Percentiles rank a stretch among this genome's conserved stretches.
Evolutionary conservation across 352 stramenopile species (phyloP).

Genomic region (Phytophthora sp.): DNA sequence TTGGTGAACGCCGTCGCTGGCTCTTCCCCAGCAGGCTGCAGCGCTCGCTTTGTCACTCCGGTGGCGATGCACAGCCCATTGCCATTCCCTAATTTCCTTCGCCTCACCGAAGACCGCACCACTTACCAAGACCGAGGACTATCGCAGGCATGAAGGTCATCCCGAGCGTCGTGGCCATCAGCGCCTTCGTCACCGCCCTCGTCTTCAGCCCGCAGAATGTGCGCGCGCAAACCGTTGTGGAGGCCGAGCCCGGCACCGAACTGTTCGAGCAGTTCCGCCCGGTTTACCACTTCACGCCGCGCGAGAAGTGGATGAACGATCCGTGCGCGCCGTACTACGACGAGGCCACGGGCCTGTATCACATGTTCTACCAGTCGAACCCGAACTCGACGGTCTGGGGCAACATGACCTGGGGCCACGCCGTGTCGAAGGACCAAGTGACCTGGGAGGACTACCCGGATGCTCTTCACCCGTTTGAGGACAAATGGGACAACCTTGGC

Average conservation of each 20-base stretch:
- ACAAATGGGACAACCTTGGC: slow-evolving; percentile 75
- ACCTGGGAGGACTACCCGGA: slow-evolving; percentile 74
- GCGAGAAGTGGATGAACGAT: slow-evolving; percentile 88
- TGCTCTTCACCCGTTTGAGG: slow-evolving; percentile 52
- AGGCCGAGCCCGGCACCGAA: slow-evolving; percentile 39
- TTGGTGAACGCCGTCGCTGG: slow-evolving; percentile 4
- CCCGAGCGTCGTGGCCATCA: slow-evolving; percentile 18
- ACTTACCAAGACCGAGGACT: neutral
- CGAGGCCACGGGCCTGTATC: slow-evolving; percentile 59
- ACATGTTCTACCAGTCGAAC: slow-evolving; percentile 87
- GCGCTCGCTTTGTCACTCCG: neutral
- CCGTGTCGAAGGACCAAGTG: slow-evolving; percentile 72
- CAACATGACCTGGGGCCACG: slow-evolving; percentile 84
- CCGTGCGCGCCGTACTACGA: slow-evolving; percentile 81
- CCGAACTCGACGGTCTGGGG: slow-evolving; percentile 60
- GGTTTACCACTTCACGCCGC: slow-evolving; percentile 64
- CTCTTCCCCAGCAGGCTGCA: slow-evolving; percentile 13
- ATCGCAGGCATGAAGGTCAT: slow-evolving; percentile 29
- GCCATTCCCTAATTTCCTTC: slow-evolving; percentile 29
- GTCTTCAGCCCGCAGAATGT: slow-evolving; percentile 17
- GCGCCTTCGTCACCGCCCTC: slow-evolving; percentile 17
- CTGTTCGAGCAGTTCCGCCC: slow-evolving; percentile 65
- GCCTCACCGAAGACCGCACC: slow-evolving; percentile 9
- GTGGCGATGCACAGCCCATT: too few species aligned
- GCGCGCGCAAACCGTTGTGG: slow-evolving; percentile 26